Evolutionary conservation across 768 basidiomycete genomes (phyloP), one percentile per base, ranked within the genome.

Genomic region (Mycena rebaudengoi): DNA sequence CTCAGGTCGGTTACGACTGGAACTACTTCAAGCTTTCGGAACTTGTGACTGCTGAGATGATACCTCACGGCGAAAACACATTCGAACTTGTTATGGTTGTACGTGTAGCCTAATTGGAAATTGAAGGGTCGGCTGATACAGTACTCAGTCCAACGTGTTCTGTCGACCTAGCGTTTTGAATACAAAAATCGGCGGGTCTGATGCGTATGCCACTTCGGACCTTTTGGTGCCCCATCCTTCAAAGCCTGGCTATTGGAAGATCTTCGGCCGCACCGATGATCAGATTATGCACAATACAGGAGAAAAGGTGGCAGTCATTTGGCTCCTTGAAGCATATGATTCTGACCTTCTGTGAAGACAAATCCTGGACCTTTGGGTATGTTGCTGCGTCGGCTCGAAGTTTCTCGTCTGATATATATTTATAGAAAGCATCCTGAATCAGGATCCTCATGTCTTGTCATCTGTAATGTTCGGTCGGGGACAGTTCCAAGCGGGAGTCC

Each of bases 151-250:
- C 61, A 30, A 60, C 45, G 21, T 64, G 64, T 21, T 37, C 45
- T 41, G 68, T 69, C 3, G 62, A 2, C 53, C 51, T 10, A 28
- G 28, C 12, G 53, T 43, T 18, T 20, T 75, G 43, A 85, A 85
- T 64, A 49, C 71, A 12, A 66, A 73, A 41, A 44, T 80, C 4
- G 69, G 77, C 1, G 84, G 82, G 7, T 61, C 66, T 20, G 70
- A 72, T n/a, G 82, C 77, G 14, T 84, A 82, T 44, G 73, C 80
- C 2, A 83, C 80, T 5, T 70, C 74, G 0, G 85, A 85, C 66
- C 46, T 85, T 4, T 73, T 86, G 11, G 61, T 75, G 2, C 76
- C 78, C 26, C 85, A 86, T 67, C 82, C 85, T 0, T 77, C 76
- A 1, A 79, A 76, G 23, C 55, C 78, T 6, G 71, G 78, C 2